Percentiles rank a stretch among this genome's conserved stretches.
Conservation (phyloP, 208 protist genomes). For the Leishmania gerbilli region DNA sequence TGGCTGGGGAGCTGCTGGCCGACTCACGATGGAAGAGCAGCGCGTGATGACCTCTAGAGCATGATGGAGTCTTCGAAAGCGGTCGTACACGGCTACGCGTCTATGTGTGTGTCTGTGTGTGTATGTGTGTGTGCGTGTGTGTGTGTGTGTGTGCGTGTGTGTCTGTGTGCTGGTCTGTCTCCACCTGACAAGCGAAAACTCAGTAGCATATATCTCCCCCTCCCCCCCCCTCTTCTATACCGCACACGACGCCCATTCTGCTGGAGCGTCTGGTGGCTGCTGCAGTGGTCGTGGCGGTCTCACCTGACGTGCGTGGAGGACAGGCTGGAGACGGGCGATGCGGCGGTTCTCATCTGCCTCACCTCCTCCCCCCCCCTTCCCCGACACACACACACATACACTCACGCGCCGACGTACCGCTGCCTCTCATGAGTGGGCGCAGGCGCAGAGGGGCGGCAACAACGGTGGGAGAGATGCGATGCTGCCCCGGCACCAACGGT, state of each 20-base stretch:
- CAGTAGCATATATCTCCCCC: not conserved
- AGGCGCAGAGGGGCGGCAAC: not conserved
- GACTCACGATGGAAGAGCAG: slow-evolving; percentile 68
- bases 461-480: not conserved
- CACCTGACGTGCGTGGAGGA: not conserved
- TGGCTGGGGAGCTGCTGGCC: slow-evolving; percentile 54
- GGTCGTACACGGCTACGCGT: not conserved
- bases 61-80: not conserved
- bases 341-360: too few relatives aligned
- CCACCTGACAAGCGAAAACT: not conserved
- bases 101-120: not conserved
- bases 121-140: not conserved
- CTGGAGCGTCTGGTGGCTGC: not conserved
- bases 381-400: too few relatives aligned
- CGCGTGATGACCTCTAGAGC: slow-evolving; percentile 7
- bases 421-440: not conserved
- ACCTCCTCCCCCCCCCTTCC: too few relatives aligned
- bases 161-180: not conserved
- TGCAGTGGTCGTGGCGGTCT: not conserved
- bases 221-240: not conserved
- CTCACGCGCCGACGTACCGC: not conserved
- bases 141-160: not conserved
- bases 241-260: not conserved
- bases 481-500: not conserved
- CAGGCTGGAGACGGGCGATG: too few relatives aligned